Evolutionary conservation across 306 rosid genomes (phyloP).

Genomic region (Cucurbita maxima): DNA sequence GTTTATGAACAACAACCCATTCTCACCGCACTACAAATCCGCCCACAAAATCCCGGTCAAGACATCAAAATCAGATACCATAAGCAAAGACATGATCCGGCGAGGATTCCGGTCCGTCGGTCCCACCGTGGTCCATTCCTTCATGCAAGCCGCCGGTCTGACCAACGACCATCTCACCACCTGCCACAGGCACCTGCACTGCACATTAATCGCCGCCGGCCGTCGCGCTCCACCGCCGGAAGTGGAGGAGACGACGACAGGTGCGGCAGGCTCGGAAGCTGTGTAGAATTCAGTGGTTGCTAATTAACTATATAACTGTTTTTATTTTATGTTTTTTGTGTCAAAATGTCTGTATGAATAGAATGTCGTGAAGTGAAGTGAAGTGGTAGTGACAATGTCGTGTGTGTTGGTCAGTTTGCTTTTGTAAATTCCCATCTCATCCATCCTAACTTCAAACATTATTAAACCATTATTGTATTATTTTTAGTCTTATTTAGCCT

Average conservation of each 20-base stretch:
- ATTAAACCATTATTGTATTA: conserved; percentile 18
- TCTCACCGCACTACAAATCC: conserved; percentile 70
- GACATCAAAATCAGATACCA: conserved; percentile 91
- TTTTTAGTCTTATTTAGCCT: not conserved
- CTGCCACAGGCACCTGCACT: conserved; percentile 77
- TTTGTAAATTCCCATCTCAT: conserved; percentile 46
- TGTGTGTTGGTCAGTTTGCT: conserved; percentile 70
- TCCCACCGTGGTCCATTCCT: conserved; percentile 83
- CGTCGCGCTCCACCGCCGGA: not conserved
- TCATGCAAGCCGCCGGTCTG: conserved; percentile 91
- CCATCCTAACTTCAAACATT: conserved; percentile 37
- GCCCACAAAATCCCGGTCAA: conserved; percentile 86
- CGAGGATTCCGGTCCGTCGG: conserved; percentile 82
- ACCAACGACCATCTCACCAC: conserved; percentile 80
- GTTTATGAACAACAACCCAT: conserved; percentile 66
- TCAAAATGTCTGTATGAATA: not conserved
- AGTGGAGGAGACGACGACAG: not conserved
- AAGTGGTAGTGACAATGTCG: conserved; percentile 32
- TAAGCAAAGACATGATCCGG: conserved; percentile 87
- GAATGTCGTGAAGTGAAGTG: not conserved
- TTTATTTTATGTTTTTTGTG: not conserved
- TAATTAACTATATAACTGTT: not conserved
- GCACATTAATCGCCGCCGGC: conserved; percentile 31
- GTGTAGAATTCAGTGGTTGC: not conserved
- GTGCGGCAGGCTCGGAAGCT: not conserved